Conservation (phyloP, 192 early-diverging fungal species). For the Backusella sp. region DNA sequence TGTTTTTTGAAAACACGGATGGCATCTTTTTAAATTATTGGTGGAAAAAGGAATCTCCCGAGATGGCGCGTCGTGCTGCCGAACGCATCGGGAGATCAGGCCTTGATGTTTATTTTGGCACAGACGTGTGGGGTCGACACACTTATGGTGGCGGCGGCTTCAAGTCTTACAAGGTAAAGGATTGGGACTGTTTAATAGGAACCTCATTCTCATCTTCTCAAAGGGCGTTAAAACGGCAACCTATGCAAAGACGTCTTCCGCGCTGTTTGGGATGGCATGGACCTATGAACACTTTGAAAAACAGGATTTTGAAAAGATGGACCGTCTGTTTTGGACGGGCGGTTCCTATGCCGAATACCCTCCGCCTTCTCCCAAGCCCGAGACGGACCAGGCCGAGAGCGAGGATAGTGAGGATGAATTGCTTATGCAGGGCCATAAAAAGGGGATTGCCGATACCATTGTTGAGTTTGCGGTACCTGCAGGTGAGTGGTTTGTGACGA, state of each 20-base stretch:
- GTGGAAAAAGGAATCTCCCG: conserved; percentile 38
- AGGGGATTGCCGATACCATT: conserved; percentile 45
- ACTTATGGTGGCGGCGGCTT: conserved; percentile 59
- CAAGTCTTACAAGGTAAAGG: conserved; percentile 19
- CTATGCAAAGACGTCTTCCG: conserved; percentile 42
- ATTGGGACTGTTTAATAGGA: background rate
- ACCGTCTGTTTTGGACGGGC: conserved; percentile 56
- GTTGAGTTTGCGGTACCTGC: conserved; percentile 34
- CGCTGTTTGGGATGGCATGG: conserved; percentile 68
- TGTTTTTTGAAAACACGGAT: conserved; percentile 56
- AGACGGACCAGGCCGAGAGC: background rate
- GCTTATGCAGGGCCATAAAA: conserved; percentile 7
- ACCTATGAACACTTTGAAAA: conserved; percentile 55
- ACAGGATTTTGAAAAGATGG: conserved; percentile 45
- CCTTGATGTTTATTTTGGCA: conserved; percentile 57
- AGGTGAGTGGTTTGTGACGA: conserved; percentile 46
- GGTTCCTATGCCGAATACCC: background rate
- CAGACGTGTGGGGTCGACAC: conserved; percentile 65
- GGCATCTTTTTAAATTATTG: conserved; percentile 47
- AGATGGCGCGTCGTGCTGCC: conserved; percentile 35
- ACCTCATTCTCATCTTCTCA: background rate
- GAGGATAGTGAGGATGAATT: conserved; percentile 15
- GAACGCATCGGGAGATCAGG: conserved; percentile 28
- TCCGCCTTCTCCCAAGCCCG: background rate
- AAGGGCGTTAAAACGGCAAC: conserved; percentile 52